phyloP scores from a whole-genome alignment of 176 grass and related monocot species.

The Echinochloa phyllopogon region DNA sequence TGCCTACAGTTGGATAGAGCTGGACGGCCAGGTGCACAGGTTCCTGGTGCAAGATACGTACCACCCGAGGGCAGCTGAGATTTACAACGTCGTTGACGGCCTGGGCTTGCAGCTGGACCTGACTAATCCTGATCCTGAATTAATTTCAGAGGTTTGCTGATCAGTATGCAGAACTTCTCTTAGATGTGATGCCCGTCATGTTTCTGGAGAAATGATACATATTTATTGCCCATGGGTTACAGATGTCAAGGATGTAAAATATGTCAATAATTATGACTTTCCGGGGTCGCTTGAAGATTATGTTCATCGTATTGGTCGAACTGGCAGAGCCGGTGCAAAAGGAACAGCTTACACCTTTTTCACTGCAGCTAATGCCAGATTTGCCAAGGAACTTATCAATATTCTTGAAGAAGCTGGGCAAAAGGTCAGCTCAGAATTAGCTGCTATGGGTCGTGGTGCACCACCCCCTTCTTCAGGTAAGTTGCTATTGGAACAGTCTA shows the following conservation, averaged over 20 bases:
- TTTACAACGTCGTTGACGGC: constrained; percentile 50
- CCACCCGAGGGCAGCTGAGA: constrained; percentile 65
- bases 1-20: constrained; percentile 89
- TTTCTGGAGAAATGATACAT: constrained; percentile 26
- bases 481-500: not conserved
- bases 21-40: constrained; percentile 70
- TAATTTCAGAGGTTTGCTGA: constrained; percentile 52
- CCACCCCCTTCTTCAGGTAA: constrained; percentile 70
- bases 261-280: constrained; percentile 98
- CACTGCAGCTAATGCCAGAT: constrained; percentile 89
- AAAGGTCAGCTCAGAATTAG: constrained; percentile 86
- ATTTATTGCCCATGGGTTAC: constrained; percentile 33
- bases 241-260: constrained; percentile 99
- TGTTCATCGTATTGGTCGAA: constrained; percentile 92
- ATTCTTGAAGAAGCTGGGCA: constrained; percentile 94
- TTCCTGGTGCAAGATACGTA: constrained; percentile 77
- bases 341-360: constrained; percentile 96
- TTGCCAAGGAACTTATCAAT: constrained; percentile 86
- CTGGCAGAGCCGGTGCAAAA: constrained; percentile 88
- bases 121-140: constrained; percentile 32
- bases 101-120: constrained; percentile 64
- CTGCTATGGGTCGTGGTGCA: constrained; percentile 80
- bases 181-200: not conserved
- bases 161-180: not conserved
- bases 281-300: constrained; percentile 96